Conservation (phyloP, 139 green algal genomes). For the Dunaliella primolecta region DNA sequence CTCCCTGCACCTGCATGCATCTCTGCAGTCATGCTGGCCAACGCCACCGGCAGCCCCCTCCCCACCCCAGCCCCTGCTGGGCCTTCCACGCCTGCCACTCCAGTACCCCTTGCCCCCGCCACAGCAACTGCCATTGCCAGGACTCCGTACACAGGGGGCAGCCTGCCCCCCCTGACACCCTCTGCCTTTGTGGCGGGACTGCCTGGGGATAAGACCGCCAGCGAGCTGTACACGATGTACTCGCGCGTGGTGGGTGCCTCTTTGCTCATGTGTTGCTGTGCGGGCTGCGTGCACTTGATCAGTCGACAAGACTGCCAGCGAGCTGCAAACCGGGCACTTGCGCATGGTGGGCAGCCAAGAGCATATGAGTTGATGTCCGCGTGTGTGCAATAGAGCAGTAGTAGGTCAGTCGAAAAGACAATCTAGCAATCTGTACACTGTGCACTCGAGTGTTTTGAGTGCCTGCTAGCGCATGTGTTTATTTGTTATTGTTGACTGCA, state of each 20-base stretch:
- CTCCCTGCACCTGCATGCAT: no score
- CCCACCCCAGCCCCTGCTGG: neutral
- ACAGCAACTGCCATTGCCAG: neutral
- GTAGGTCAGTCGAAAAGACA: no score
- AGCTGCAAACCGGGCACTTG: no score
- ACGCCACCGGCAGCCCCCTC: neutral
- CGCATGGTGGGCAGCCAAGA: no score
- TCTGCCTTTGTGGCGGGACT: neutral
- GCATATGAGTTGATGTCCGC: no score
- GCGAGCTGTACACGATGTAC: conserved; percentile 37
- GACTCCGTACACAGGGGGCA: neutral
- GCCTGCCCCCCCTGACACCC: neutral
- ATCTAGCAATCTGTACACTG: no score
- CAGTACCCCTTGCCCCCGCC: neutral
- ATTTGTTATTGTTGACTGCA: no score
- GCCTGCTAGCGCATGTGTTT: no score
- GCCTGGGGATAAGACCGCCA: conserved; percentile 26
- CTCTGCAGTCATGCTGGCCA: neutral
- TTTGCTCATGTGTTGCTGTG: neutral
- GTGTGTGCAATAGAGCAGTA: no score
- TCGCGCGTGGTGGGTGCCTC: conserved; percentile 5
- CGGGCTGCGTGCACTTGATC: no score
- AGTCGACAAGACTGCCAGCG: no score
- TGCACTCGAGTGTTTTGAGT: no score
- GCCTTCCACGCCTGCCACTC: neutral